These are phyloP conservation scores for Chenopodium formosanum DNA, from an alignment of 148 eudicot genomes.

Conservation along the genomic window DNA sequence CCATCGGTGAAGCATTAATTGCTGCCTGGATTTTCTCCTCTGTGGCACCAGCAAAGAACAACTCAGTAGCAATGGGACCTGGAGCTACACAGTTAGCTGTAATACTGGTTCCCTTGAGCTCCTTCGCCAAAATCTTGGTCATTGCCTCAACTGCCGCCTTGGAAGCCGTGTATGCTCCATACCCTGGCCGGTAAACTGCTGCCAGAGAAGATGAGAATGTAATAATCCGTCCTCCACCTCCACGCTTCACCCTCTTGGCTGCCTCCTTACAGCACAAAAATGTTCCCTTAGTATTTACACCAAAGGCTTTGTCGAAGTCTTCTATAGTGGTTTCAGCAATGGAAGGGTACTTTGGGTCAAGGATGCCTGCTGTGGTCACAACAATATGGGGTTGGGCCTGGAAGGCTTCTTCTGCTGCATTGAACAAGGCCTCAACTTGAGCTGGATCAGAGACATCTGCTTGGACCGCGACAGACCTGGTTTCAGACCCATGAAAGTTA, in stretches of 20 bases:
- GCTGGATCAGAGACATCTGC: slow-evolving; percentile 26
- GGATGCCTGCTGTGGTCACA: slow-evolving; percentile 33
- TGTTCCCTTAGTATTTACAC: slow-evolving; percentile 29
- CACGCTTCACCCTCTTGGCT: slow-evolving; percentile 29
- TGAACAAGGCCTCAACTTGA: slow-evolving; percentile 24
- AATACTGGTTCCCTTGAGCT: slow-evolving; percentile 41
- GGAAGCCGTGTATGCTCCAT: slow-evolving; percentile 42
- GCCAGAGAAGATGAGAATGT: slow-evolving; percentile 36
- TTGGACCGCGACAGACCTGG: slow-evolving; percentile 24
- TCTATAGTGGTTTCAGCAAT: slow-evolving; percentile 28
- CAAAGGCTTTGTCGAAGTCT: slow-evolving; percentile 18
- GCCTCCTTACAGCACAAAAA: slow-evolving; percentile 31
- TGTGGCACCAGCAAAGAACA: slow-evolving; percentile 37
- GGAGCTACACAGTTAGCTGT: slow-evolving; percentile 49
- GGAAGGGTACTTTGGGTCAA: slow-evolving; percentile 30
- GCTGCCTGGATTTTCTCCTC: slow-evolving; percentile 25
- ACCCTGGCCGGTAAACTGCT: slow-evolving; percentile 33
- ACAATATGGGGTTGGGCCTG: slow-evolving; percentile 27
- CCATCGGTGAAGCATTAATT: slow-evolving; percentile 23
- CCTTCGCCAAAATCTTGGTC: slow-evolving; percentile 45
- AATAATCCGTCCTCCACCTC: slow-evolving; percentile 46
- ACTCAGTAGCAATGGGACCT: slow-evolving; percentile 43
- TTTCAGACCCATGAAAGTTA: slow-evolving; percentile 8
- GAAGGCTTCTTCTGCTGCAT: slow-evolving; percentile 22
- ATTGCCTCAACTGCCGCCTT: slow-evolving; percentile 50